These are phyloP conservation scores for Cercospora zeina DNA, from an alignment of 2,329 filamentous ascomycete species.

Conservation along the genomic window DNA sequence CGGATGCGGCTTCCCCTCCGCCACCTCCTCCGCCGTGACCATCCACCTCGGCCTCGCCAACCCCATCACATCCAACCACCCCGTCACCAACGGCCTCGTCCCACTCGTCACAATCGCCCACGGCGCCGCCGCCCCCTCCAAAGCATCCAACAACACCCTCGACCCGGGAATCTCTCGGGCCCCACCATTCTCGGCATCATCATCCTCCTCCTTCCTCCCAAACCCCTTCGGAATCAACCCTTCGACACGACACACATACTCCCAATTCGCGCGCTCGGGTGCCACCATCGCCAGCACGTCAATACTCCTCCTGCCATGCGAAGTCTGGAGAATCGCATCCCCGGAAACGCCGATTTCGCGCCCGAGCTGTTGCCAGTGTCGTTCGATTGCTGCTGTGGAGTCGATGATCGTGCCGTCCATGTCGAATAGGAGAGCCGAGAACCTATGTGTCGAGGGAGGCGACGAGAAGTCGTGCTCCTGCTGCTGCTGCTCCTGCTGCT, in stretches of 20 bases:
- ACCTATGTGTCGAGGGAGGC: slow-evolving; percentile 43
- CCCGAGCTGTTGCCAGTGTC: slow-evolving; percentile 76
- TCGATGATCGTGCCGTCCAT: slow-evolving; percentile 86
- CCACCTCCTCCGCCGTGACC: slow-evolving; percentile 54
- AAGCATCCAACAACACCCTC: slow-evolving; percentile 45
- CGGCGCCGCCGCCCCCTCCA: slow-evolving; percentile 53
- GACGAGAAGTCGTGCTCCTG: slow-evolving; percentile 43
- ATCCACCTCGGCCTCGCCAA: slow-evolving; percentile 50
- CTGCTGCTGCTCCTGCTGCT: slow-evolving; percentile 21
- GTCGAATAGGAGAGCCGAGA: slow-evolving; percentile 62
- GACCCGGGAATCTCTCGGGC: slow-evolving; percentile 76
- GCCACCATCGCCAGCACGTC: slow-evolving; percentile 78
- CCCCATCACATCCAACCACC: slow-evolving; percentile 54
- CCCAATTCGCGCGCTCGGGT: slow-evolving; percentile 85
- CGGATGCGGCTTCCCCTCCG: slow-evolving; percentile 53
- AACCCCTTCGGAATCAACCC: slow-evolving; percentile 73
- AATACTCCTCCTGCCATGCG: slow-evolving; percentile 86
- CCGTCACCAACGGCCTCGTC: slow-evolving; percentile 50
- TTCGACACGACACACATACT: slow-evolving; percentile 81
- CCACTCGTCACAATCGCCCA: slow-evolving; percentile 77
- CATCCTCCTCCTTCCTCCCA: no score
- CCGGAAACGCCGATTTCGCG: slow-evolving; percentile 81
- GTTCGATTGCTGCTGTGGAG: slow-evolving; percentile 72
- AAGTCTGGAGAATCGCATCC: slow-evolving; percentile 77
- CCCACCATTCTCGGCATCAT: slow-evolving; percentile 69